Evolutionary conservation across 257 asterid species (phyloP), one percentile per base, ranked within the genome.

Genomic region (Solanum peruvianum): DNA sequence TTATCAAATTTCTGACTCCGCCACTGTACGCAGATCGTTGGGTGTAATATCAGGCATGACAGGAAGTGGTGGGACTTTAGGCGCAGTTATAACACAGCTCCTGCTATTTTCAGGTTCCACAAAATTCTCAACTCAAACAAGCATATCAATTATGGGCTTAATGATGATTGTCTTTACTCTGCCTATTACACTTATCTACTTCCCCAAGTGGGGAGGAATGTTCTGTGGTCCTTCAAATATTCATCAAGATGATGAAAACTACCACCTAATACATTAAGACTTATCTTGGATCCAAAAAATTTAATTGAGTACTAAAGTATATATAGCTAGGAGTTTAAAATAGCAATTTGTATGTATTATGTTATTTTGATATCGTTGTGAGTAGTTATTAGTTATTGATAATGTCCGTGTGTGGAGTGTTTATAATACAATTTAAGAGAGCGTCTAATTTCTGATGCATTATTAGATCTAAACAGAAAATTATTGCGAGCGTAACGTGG

Each of bases 1-100:
- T 33, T 33, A 0, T 33, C 4, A 33, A 33, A 33, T 33, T 1
- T 33, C 1, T 4, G 5, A 3, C 35, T 33, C 1, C 35, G 35
- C 0, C 35, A 33, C 5, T 64, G 27, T 47, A 3, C 16, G 87
- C 90, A 92, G 96, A 89, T 93, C 91, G 0, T 85, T 90, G 6
- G 96, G 96, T 44, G 94, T 93, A 42, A 89, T 93, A 81, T 90
- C 94, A 35, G 95, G 96, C 71, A 90, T 93, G 93, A 91, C 94
- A 3, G 95, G 95, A 35, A 91, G 95, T 73, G 93, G 94, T 7
- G 94, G 95, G 69, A 92, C 96, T 3, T 0, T 92, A 39, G 96
- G 96, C 8, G 95, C 95, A 15, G 95, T 90, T 9, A 84, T 89
- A 29, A 94, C 94, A n/a, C 94, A 93, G 20, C 37, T 90, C 9